Evolutionary conservation across 495 filamentous ascomycete species (phyloP).

Genomic region (Pseudevernia furfuracea): DNA sequence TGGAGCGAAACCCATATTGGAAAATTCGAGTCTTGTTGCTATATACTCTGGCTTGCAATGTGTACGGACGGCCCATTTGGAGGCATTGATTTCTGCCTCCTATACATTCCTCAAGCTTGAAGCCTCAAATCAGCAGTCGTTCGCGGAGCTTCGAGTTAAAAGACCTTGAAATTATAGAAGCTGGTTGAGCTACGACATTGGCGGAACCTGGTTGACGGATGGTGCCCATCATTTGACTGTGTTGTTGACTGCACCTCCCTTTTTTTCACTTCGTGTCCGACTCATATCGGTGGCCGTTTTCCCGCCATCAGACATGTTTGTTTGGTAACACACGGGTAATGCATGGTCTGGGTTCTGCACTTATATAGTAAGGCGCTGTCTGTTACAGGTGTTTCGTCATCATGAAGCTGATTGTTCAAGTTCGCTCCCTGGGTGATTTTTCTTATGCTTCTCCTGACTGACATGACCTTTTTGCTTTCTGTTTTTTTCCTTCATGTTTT

Average conservation of each 20-base stretch:
- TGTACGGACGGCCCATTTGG: not conserved
- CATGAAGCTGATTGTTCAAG: not conserved
- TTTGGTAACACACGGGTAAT: not conserved
- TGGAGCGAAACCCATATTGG: not conserved
- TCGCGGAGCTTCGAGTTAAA: too few relatives aligned
- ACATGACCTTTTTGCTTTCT: not conserved
- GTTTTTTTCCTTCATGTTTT: not conserved
- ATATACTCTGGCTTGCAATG: not conserved
- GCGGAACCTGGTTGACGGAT: not conserved
- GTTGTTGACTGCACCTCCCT: not conserved
- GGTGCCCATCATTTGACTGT: not conserved
- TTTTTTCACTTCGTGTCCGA: not conserved
- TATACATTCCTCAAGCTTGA: too few relatives aligned
- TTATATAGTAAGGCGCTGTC: not conserved
- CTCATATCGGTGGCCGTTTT: too few relatives aligned
- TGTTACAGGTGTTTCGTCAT: not conserved
- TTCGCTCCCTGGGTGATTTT: not conserved
- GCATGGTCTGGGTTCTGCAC: not conserved
- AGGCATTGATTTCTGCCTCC: not conserved
- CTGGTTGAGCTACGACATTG: too few relatives aligned
- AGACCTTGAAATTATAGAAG: too few relatives aligned
- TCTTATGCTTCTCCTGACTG: not conserved
- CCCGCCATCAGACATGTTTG: too few relatives aligned
- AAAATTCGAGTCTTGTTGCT: not conserved
- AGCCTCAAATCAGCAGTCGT: too few relatives aligned